Base-by-base conservation (phyloP, 352 stramenopile species). In the Pythium volutum region DNA sequence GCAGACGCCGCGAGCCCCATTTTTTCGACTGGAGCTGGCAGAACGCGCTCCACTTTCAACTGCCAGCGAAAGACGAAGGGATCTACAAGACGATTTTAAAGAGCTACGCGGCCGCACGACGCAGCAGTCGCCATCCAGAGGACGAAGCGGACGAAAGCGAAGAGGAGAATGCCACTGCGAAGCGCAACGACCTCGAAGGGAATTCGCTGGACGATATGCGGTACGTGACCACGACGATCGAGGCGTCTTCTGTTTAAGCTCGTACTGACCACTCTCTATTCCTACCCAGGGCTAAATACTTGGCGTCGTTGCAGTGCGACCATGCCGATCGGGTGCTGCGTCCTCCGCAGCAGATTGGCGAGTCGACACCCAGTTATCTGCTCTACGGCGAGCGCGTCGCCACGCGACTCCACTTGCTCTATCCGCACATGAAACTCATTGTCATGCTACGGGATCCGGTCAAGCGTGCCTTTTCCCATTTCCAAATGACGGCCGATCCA, bases 391-490 rank as follows among this genome's bases (percentile, higher is more conserved):
- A 75, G 46, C 52, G 62, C 7, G 66, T 89, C 26, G 80, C 79
- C 0, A 54, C 62, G 33, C 73, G 76, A 1, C 66, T 91, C 55
- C 62, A 67, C 20, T 45, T 75, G 62, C 55, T 87, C 15, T 77
- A 79, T 43, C 76, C 81, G 0, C 41, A 79, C 31, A 82, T 80
- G 54, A 81, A 83, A 54, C 75, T 98, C 20, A 87, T 98, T 61
- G 89, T 98, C 36, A 97, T 98, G 76, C 71, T 98, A 36, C 81
- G 95, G n/a, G 79, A 98, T 73, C 95, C 95, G 0, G 87, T 97
- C n/a, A 81, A 89, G 62, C 80, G 95, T 46, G 91, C 89, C 15
- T 88, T 88, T 63, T 97, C 87, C 23, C 95, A 98, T 61, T 98
- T 89, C 71, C 83, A 95, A 52, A 98, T 98, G 95, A 95, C 95